Percentiles rank a stretch among this genome's conserved stretches.
Conservation (phyloP, 2,329 filamentous ascomycete species). For the Phialophora macrospora region DNA sequence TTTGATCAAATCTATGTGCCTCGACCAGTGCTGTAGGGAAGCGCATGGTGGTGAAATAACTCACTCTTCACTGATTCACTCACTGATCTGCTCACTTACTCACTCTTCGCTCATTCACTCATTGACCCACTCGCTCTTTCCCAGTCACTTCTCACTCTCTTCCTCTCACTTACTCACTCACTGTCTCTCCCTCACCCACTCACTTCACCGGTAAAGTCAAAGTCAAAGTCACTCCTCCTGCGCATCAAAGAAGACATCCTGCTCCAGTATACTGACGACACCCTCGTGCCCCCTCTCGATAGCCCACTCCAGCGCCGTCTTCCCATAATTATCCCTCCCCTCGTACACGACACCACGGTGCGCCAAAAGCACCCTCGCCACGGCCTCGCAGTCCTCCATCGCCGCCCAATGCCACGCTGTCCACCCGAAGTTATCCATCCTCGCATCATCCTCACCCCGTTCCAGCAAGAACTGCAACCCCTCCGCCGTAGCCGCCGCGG, state of each 20-base stretch:
- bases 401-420: background rate
- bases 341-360: background rate
- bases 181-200: too few species aligned
- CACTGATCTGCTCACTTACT: too few species aligned
- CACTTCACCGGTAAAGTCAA: too few species aligned
- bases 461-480: background rate
- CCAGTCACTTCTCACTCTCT: too few species aligned
- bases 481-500: background rate
- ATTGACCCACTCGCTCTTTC: too few species aligned
- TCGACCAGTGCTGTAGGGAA: too few species aligned
- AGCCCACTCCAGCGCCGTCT: background rate
- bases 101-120: too few species aligned
- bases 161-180: too few species aligned
- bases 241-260: background rate
- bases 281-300: background rate
- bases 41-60: too few species aligned
- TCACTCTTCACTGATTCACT: too few species aligned
- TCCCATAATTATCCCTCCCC: background rate
- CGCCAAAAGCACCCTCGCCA: background rate
- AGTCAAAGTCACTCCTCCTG: too few species aligned
- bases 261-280: background rate
- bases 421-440: background rate
- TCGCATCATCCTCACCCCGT: background rate
- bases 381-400: background rate
- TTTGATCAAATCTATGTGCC: too few species aligned